Percentiles rank a stretch among this genome's conserved stretches.
phyloP scores from a whole-genome alignment of 2,329 filamentous ascomycete genomes.

The Mycocentrospora acerina region DNA sequence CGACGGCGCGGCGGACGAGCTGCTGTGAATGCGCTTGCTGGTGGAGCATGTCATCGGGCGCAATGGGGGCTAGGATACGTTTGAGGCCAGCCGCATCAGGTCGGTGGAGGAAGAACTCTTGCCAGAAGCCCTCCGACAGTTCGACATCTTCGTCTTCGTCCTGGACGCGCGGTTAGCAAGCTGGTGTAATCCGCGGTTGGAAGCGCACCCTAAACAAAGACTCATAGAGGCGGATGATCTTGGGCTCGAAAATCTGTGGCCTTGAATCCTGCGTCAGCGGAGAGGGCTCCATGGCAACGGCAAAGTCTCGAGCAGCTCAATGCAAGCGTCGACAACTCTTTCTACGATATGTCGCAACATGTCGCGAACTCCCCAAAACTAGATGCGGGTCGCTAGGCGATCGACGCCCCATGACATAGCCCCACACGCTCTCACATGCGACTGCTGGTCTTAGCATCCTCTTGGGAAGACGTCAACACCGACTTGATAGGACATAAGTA shows the following conservation, averaged over 20 bases:
- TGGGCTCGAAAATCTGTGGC: slow-evolving; percentile 88
- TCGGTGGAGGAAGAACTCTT: slow-evolving; percentile 87
- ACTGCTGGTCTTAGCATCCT: too few species aligned
- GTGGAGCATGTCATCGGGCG: slow-evolving; percentile 73
- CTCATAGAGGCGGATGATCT: slow-evolving; percentile 89
- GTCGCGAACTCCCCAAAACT: slow-evolving; percentile 9
- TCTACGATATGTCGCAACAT: background rate
- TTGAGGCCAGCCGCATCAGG: slow-evolving; percentile 73
- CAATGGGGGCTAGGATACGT: slow-evolving; percentile 67
- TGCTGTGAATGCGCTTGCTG: slow-evolving; percentile 74
- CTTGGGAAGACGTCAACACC: too few species aligned
- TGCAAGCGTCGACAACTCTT: too few species aligned
- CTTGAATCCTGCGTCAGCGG: slow-evolving; percentile 90
- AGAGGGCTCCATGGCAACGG: slow-evolving; percentile 72
- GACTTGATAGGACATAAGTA: too few species aligned
- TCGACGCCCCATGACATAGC: background rate
- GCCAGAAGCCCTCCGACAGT: slow-evolving; percentile 89
- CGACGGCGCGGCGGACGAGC: slow-evolving; percentile 74
- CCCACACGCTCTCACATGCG: too few species aligned
- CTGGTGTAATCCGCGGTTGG: background rate
- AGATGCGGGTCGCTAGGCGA: slow-evolving; percentile 1
- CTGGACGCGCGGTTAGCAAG: slow-evolving; percentile 40
- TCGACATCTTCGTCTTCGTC: slow-evolving; percentile 61
- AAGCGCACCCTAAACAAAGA: slow-evolving; percentile 66
- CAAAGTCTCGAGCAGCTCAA: background rate